phyloP scores from a whole-genome alignment of 2,329 filamentous ascomycete species.

The Ceratocystis albifundus region DNA sequence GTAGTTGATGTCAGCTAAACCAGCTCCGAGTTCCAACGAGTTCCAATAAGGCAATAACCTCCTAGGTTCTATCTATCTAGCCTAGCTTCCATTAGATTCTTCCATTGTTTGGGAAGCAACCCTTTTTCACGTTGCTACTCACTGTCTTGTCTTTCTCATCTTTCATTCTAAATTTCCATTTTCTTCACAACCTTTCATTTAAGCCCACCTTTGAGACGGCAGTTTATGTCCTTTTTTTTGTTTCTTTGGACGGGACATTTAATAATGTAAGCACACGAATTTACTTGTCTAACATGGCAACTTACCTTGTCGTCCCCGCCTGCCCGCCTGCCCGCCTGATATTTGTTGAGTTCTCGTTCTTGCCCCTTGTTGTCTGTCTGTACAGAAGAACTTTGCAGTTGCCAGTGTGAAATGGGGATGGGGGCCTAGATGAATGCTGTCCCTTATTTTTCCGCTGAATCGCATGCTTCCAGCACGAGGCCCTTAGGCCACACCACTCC shows the following conservation, averaged over 20 bases:
- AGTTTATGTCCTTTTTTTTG: not conserved
- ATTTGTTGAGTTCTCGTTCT: constrained; percentile 8
- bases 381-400: not conserved
- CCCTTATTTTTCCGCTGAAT: constrained; percentile 1
- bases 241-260: not conserved
- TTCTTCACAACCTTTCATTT: constrained; percentile 9
- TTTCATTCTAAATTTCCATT: constrained; percentile 6
- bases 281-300: not conserved
- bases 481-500: not conserved
- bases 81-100: constrained; percentile 8
- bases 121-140: not conserved
- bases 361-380: not conserved
- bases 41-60: not conserved
- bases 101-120: not conserved
- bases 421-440: not conserved
- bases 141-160: constrained; percentile 1
- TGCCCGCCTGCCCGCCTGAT: not conserved
- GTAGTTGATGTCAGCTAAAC: not conserved
- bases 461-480: not conserved
- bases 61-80: not conserved
- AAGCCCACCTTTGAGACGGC: not conserved
- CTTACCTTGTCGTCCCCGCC: too few species aligned
- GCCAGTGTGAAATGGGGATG: not conserved
- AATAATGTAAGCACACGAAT: constrained; percentile 13
- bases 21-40: not conserved